Base-by-base conservation (phyloP, 331 rosid genomes). In the Quercus lobata region DNA sequence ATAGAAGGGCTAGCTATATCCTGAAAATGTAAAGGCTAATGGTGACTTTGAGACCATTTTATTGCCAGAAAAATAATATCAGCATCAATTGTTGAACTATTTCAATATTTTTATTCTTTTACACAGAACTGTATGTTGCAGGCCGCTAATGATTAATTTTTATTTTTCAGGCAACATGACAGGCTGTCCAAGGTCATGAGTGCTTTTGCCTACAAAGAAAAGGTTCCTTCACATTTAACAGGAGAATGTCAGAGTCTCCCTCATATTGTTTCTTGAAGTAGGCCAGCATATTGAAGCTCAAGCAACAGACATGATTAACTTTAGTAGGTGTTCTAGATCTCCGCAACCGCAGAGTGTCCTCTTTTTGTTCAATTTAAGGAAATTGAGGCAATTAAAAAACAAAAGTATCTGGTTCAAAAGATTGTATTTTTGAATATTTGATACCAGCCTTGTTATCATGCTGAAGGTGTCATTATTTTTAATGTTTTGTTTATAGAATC, bases 161-260 rank as follows among this genome's bases (percentile, higher is more conserved):
- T 35, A 19, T 34, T 27, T 44, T 66, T 72, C 89, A 95, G 99
- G 87, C 96, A 91, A 83, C 88, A 80, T 37, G 96, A 89, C 62
- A 93, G 80, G 87, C 76, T 92, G 27, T 87, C 84, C 24, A 91
- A 80, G 90, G 87, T 71, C 71, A 83, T 90, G 81, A 86, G 80
- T 70, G 88, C 84, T 44, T 57, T 89, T 35, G 93, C 96, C 25
- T 95, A 89, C 87, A 87, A 76, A 81, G 96, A 93, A 73, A 95
- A 95, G 88, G 97, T 89, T 57, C 86, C 87, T 1, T 60, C 75
- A 89, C 16, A 80, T 93, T 62, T 87, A 88, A 72, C 84, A 85
- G 2, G 91, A 86, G 63, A 82, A 91, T 57, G 86, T 75, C 10
- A 86, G 41, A 6, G 85, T 84, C 62, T 81, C 92, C 19, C 90